Evolutionary conservation across 2,329 filamentous ascomycete genomes (phyloP).

Genomic region (Fusarium haematococcum): DNA sequence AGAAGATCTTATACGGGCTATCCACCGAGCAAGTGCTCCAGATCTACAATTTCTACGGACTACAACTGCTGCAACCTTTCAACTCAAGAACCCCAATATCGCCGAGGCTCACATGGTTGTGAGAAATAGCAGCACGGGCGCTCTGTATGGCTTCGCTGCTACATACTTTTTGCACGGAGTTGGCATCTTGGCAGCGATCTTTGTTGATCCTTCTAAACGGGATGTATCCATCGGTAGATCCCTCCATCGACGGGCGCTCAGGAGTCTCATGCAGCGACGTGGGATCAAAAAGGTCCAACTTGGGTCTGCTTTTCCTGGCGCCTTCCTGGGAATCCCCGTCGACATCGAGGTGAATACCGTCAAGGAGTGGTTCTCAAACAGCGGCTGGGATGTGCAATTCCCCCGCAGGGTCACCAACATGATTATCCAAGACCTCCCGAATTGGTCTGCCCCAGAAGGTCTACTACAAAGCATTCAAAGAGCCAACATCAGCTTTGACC

Average conservation of each 20-base stretch:
- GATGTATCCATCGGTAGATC: constrained; percentile 93
- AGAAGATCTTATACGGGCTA: constrained; percentile 77
- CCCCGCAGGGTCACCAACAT: constrained; percentile 73
- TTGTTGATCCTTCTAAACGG: constrained; percentile 87
- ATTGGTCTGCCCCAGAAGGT: constrained; percentile 82
- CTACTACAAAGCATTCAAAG: constrained; percentile 79
- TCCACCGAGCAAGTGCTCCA: constrained; percentile 75
- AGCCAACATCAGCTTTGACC: constrained; percentile 82
- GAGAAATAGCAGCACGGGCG: constrained; percentile 90
- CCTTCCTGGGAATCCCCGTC: constrained; percentile 85
- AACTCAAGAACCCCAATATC: constrained; percentile 76
- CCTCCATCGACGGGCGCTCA: constrained; percentile 86
- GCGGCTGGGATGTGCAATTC: constrained; percentile 84
- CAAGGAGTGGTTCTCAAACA: constrained; percentile 86
- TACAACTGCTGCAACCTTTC: constrained; percentile 80
- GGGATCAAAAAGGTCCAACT: constrained; percentile 85
- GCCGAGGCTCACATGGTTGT: constrained; percentile 92
- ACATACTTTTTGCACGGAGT: constrained; percentile 82
- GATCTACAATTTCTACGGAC: constrained; percentile 77
- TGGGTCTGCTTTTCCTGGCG: constrained; percentile 82
- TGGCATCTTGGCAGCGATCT: constrained; percentile 85
- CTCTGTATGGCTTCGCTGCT: constrained; percentile 90
- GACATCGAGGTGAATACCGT: constrained; percentile 59
- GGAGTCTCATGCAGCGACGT: constrained; percentile 75
- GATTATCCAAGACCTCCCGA: constrained; percentile 76